Conservation (phyloP, 129 eudicot genomes). For the Chrysanthemum seticuspe region DNA sequence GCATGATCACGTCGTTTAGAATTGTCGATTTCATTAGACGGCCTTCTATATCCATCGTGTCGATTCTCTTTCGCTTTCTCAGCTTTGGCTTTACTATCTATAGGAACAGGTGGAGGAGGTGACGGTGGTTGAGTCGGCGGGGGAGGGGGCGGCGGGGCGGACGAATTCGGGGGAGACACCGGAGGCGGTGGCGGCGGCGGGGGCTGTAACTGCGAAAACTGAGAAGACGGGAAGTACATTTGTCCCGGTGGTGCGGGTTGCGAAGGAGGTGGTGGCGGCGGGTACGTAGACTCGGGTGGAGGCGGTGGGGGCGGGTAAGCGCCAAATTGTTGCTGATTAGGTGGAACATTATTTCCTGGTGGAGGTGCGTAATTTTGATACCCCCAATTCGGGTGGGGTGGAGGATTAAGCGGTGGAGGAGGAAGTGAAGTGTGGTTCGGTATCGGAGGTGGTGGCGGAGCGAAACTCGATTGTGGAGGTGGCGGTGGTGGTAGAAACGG, state of each 20-base stretch:
- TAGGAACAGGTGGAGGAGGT: conserved; percentile 59
- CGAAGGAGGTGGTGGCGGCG: conserved; percentile 47
- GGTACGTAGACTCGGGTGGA: conserved; percentile 34
- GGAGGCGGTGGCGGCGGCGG: conserved; percentile 54
- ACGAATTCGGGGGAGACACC: conserved; percentile 50
- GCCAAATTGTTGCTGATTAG: conserved; percentile 45
- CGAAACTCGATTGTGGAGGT: conserved; percentile 58
- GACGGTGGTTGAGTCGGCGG: conserved; percentile 56
- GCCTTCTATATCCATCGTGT: conserved; percentile 35
- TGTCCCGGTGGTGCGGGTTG: conserved; percentile 38
- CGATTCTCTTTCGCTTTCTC: conserved; percentile 39
- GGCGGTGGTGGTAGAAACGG: conserved; percentile 91
- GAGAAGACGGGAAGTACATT: conserved; percentile 71
- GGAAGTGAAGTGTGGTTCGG: conserved; percentile 49
- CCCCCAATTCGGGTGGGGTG: conserved; percentile 41
- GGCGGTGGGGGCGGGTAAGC: conserved; percentile 30
- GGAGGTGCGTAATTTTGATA: conserved; percentile 30
- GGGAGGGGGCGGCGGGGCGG: conserved; percentile 68
- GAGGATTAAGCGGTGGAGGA: conserved; percentile 30
- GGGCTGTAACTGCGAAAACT: conserved; percentile 54
- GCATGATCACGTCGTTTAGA: conserved; percentile 31
- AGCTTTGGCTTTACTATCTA: neutral
- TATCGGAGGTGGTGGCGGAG: conserved; percentile 53
- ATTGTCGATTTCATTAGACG: conserved; percentile 23
- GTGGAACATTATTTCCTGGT: conserved; percentile 30